Evolutionary conservation across 2,329 filamentous ascomycete species (phyloP).

Genomic region (Sporothrix brunneoviolacea): DNA sequence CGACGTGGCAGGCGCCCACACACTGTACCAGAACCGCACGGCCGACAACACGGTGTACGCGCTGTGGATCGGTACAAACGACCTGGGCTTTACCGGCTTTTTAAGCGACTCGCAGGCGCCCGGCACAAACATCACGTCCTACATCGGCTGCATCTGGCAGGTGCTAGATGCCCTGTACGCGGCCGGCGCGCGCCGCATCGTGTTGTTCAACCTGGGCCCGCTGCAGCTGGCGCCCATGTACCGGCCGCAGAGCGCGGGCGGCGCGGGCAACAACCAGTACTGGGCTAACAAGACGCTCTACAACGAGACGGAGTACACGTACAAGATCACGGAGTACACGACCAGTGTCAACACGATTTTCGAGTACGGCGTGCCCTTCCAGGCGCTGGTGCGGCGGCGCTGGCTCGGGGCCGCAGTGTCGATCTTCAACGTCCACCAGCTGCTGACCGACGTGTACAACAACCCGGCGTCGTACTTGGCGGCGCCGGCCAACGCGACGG

Average conservation of each 20-base stretch:
- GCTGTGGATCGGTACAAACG: conserved; percentile 78
- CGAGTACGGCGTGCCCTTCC: conserved; percentile 42
- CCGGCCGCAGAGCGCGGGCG: conserved; percentile 39
- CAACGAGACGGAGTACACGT: conserved; percentile 40
- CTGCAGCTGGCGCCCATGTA: conserved; percentile 64
- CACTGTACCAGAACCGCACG: conserved; percentile 38
- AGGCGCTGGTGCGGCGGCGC: conserved; percentile 35
- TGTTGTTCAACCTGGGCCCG: conserved; percentile 63
- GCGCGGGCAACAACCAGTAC: conserved; percentile 35
- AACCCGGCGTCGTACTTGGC: conserved; percentile 56
- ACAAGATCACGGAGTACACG: conserved; percentile 45
- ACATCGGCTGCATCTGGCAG: conserved; percentile 60
- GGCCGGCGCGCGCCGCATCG: conserved; percentile 62
- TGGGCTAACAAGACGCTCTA: conserved; percentile 40
- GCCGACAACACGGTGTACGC: conserved; percentile 61
- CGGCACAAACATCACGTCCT: conserved; percentile 56
- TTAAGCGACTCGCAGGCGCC: conserved; percentile 56
- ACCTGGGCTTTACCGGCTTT: conserved; percentile 61
- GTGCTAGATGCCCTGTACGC: conserved; percentile 55
- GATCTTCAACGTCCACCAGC: conserved; percentile 59
- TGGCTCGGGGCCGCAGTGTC: conserved; percentile 56
- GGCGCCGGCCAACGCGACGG: conserved; percentile 55
- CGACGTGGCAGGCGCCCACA: conserved; percentile 35
- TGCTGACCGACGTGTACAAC: conserved; percentile 59
- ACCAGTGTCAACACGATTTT: conserved; percentile 43